Conservation (phyloP, 2,329 filamentous ascomycete genomes). For the Ophiocordyceps robertsii region DNA sequence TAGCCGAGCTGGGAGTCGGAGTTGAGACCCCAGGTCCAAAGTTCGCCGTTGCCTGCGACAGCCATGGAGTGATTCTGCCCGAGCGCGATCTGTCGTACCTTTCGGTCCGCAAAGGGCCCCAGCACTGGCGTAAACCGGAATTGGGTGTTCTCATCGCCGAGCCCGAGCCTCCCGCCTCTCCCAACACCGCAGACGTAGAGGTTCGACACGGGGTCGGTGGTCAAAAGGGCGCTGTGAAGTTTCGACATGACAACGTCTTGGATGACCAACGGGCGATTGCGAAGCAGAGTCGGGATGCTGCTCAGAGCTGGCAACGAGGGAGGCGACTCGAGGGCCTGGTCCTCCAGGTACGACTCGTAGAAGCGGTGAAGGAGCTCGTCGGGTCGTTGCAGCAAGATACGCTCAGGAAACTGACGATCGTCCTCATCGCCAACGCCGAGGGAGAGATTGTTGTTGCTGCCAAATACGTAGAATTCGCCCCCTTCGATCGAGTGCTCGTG, state of each 20-base stretch:
- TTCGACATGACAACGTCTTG: constrained; percentile 83
- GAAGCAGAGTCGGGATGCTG: constrained; percentile 60
- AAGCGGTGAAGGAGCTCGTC: constrained; percentile 64
- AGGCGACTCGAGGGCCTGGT: constrained; percentile 21
- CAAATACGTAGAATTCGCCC: constrained; percentile 86
- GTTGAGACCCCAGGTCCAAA: constrained; percentile 93
- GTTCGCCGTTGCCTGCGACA: constrained; percentile 71
- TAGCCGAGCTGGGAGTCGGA: constrained; percentile 79
- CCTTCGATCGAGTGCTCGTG: constrained; percentile 27
- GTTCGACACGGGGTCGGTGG: constrained; percentile 76
- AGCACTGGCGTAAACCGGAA: constrained; percentile 79
- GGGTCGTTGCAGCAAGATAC: constrained; percentile 62
- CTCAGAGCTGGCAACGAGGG: constrained; percentile 17
- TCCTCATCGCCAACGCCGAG: constrained; percentile 92
- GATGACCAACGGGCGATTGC: constrained; percentile 58
- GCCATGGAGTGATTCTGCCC: constrained; percentile 88
- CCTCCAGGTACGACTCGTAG: constrained; percentile 51
- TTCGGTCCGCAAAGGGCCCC: constrained; percentile 60
- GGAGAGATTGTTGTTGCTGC: constrained; percentile 90
- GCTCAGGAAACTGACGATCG: constrained; percentile 86
- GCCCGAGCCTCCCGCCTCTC: constrained; percentile 74
- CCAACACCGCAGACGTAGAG: constrained; percentile 89
- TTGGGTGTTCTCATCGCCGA: constrained; percentile 78
- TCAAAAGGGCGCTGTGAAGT: constrained; percentile 78
- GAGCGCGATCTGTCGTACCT: constrained; percentile 63